Evolutionary conservation across 345 rosid species (phyloP).

Genomic region (Dipteronia dyeriana): DNA sequence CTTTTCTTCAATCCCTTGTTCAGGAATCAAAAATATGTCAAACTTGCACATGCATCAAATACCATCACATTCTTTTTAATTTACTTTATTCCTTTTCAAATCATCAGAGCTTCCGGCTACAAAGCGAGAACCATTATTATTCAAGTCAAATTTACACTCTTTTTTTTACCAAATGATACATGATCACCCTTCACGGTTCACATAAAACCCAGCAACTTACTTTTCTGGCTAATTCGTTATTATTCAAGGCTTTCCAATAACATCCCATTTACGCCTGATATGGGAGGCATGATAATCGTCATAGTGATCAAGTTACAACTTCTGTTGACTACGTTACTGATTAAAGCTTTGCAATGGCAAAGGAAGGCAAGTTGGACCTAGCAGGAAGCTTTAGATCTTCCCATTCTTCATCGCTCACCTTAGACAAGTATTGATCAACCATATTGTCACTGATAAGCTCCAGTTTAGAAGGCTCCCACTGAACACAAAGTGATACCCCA

Average conservation of each 20-base stretch:
- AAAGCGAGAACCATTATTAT: background rate
- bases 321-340: background rate
- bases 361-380: conserved; percentile 51
- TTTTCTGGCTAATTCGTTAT: conserved; percentile 6
- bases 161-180: background rate
- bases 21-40: background rate
- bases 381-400: conserved; percentile 74
- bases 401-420: conserved; percentile 54
- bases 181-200: background rate
- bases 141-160: background rate
- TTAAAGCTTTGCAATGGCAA: conserved; percentile 67
- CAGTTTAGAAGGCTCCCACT: conserved; percentile 85
- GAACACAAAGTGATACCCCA: background rate
- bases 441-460: conserved; percentile 51
- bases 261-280: background rate
- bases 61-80: too few relatives aligned
- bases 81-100: too few relatives aligned
- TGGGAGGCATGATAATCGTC: background rate
- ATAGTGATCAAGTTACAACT: background rate
- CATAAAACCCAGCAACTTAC: background rate
- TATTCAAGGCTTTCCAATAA: too few relatives aligned
- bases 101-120: background rate
- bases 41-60: background rate
- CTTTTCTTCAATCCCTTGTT: too few relatives aligned
- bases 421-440: conserved; percentile 69